Conservation (phyloP, 2,329 filamentous ascomycete species). For the Penicillium sp. region DNA sequence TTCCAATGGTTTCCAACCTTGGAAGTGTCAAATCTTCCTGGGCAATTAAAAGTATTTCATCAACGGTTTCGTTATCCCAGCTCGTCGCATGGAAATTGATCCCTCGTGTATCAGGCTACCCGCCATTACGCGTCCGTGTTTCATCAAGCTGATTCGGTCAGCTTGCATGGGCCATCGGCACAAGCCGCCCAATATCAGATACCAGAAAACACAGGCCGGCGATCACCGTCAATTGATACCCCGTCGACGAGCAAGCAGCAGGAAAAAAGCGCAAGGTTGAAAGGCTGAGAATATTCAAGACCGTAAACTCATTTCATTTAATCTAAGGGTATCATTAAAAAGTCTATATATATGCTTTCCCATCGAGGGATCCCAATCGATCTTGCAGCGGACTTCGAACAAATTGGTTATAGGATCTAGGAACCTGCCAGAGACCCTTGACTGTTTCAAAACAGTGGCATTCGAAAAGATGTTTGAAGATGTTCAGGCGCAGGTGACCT, state of each 20-base stretch:
- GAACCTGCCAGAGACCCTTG: neutral
- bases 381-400: neutral
- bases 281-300: neutral
- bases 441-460: neutral
- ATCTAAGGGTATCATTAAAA: conserved; percentile 11
- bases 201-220: neutral
- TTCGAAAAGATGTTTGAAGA: neutral
- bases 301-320: conserved; percentile 7
- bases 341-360: neutral
- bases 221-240: neutral
- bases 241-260: neutral
- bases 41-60: neutral
- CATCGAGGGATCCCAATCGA: neutral
- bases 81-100: neutral
- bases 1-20: too few species aligned
- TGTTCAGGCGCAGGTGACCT: conserved; percentile 18
- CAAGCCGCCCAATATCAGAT: neutral
- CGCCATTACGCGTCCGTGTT: conserved; percentile 4
- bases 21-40: too few species aligned
- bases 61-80: neutral
- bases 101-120: neutral
- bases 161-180: neutral
- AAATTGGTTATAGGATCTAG: neutral
- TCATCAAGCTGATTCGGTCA: neutral
- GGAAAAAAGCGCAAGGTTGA: neutral